These are phyloP conservation scores for Citeromyces matritensis DNA, from an alignment of 805 yeast genomes.

Conservation along the genomic window DNA sequence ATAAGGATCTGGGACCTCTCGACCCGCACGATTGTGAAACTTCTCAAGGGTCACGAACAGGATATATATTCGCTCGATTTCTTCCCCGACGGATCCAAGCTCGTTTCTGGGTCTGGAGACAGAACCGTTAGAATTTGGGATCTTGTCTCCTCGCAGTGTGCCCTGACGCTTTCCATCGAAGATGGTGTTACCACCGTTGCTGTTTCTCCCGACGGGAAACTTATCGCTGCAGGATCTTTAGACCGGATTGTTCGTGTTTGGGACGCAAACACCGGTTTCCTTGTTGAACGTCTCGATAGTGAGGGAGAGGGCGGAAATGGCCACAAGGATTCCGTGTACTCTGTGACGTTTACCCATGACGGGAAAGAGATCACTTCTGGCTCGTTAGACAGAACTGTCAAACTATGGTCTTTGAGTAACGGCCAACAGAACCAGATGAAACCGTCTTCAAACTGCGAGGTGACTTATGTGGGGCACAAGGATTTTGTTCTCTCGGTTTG, in stretches of 20 bases:
- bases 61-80: constrained; percentile 93
- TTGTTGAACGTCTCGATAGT: constrained; percentile 84
- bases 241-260: constrained; percentile 94
- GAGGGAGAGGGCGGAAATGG: constrained; percentile 85
- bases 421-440: constrained; percentile 26
- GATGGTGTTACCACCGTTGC: constrained; percentile 98
- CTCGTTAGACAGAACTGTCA: constrained; percentile 88
- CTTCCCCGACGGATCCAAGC: constrained; percentile 85
- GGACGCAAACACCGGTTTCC: constrained; percentile 86
- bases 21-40: constrained; percentile 70
- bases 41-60: constrained; percentile 90
- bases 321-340: constrained; percentile 90
- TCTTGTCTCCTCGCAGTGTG: constrained; percentile 76
- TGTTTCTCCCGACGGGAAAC: constrained; percentile 86
- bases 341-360: constrained; percentile 84
- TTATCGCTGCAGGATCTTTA: constrained; percentile 91
- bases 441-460: constrained; percentile 54
- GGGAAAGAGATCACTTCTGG: constrained; percentile 91
- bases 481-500: constrained; percentile 93
- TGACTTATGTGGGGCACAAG: constrained; percentile 89
- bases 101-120: constrained; percentile 94
- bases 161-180: constrained; percentile 78
- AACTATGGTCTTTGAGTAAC: constrained; percentile 83
- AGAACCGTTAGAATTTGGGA: constrained; percentile 96
- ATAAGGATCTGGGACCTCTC: constrained; percentile 94